Evolutionary conservation across 148 eudicot species (phyloP).

Genomic region (Cornus controversa): DNA sequence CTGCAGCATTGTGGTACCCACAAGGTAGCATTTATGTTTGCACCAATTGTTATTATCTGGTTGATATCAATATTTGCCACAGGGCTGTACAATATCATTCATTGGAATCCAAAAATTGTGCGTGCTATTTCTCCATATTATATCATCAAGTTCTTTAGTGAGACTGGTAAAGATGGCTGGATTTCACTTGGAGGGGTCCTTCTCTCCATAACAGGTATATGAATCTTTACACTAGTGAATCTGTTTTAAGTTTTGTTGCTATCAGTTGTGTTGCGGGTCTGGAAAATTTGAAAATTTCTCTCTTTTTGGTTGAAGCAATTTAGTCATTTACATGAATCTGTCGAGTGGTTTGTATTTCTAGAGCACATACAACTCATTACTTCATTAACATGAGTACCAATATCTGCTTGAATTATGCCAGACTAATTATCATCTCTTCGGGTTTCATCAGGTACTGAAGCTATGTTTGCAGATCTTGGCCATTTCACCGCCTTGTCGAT

Average conservation of each 20-base stretch:
- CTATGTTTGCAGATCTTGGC: conserved; percentile 98
- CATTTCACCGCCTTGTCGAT: conserved; percentile 76
- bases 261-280: conserved; percentile 2
- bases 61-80: conserved; percentile 68
- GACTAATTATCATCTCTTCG: conserved; percentile 11
- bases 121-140: conserved; percentile 86
- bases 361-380: not conserved
- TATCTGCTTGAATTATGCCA: conserved; percentile 4
- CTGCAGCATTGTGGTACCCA: conserved; percentile 94
- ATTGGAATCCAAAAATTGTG: conserved; percentile 82
- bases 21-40: conserved; percentile 84
- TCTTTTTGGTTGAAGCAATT: not conserved
- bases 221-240: not conserved
- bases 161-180: conserved; percentile 93
- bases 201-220: conserved; percentile 81
- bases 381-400: not conserved
- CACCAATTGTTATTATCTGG: conserved; percentile 86
- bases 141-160: conserved; percentile 63
- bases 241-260: conserved; percentile 13
- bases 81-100: conserved; percentile 73
- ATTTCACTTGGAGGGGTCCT: conserved; percentile 90
- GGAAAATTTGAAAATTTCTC: not conserved
- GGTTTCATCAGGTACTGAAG: conserved; percentile 82
- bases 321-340: not conserved
- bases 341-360: not conserved